Evolutionary conservation across 139 green algal species (phyloP).

Genomic region (Chlorella sp.): DNA sequence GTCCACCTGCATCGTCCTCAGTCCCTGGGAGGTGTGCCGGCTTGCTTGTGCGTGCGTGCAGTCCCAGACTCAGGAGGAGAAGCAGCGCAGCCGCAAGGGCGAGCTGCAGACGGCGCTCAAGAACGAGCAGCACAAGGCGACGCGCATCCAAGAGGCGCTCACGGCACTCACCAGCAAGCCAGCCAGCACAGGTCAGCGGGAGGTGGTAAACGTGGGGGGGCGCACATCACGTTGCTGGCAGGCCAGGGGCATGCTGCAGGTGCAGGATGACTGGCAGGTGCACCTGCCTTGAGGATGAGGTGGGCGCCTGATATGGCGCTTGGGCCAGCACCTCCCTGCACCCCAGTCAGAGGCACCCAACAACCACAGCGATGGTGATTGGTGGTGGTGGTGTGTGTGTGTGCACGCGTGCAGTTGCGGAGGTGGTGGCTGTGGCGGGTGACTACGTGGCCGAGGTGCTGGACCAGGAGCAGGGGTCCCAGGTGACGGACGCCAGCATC

Average conservation of each 20-base stretch:
- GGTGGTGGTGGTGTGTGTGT: too few species aligned
- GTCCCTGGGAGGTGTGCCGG: too few species aligned
- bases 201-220: too few species aligned
- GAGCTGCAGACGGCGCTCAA: conserved; percentile 20
- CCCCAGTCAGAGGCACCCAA: neutral
- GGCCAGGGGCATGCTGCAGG: neutral
- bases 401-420: too few species aligned
- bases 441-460: conserved; percentile 78
- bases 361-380: neutral
- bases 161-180: too few species aligned
- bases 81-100: neutral
- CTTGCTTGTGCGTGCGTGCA: too few species aligned
- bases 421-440: conserved; percentile 44
- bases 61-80: conserved; percentile 5
- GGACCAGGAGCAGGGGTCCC: conserved; percentile 56
- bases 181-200: too few species aligned
- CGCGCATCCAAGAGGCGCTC: conserved; percentile 22
- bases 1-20: too few species aligned
- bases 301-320: neutral
- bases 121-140: conserved; percentile 40
- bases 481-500: conserved; percentile 74
- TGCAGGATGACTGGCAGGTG: too few species aligned
- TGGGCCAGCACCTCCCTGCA: neutral
- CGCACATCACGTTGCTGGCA: too few species aligned
- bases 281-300: too few species aligned